Percentiles rank a stretch among this genome's conserved stretches.
These are phyloP conservation scores for Camelina hispida DNA, from an alignment of 345 rosid genomes.

Conservation along the genomic window DNA sequence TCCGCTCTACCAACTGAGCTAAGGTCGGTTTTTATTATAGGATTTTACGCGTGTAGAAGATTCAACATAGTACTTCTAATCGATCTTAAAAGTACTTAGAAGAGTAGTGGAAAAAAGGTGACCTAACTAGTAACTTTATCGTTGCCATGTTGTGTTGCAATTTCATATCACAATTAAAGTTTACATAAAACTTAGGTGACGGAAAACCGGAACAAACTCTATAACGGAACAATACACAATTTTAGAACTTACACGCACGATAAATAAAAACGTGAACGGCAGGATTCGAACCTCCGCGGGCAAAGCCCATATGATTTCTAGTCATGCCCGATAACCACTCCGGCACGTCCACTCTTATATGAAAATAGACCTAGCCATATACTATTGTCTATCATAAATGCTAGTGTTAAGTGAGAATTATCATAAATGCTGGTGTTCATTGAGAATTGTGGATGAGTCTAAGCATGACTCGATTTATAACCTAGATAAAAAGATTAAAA, in stretches of 20 bases:
- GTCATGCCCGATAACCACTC: slow-evolving; percentile 81
- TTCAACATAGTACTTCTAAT: too few relatives aligned
- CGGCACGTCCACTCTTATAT: slow-evolving; percentile 32
- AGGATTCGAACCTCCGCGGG: slow-evolving; percentile 94
- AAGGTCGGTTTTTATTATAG: slow-evolving; percentile 52
- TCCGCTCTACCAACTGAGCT: slow-evolving; percentile 98
- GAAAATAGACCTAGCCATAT: not conserved
- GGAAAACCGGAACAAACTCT: too few relatives aligned
- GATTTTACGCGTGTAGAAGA: not conserved
- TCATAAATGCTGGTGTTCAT: not conserved
- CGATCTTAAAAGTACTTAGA: not conserved
- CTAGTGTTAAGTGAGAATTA: not conserved
- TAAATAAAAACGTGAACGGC: slow-evolving; percentile 43
- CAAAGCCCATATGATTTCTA: slow-evolving; percentile 95
- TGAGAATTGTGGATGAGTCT: not conserved
- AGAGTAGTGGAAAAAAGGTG: not conserved
- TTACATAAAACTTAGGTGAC: too few relatives aligned
- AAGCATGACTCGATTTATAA: not conserved
- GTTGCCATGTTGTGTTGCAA: not conserved
- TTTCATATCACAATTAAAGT: not conserved
- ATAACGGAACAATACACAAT: too few relatives aligned
- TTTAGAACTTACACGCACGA: not conserved
- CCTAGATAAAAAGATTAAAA: not conserved
- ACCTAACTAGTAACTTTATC: not conserved
- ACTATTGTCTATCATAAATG: not conserved